Conservation (phyloP, 495 filamentous ascomycete genomes). For the Astrothelium macrocarpum region DNA sequence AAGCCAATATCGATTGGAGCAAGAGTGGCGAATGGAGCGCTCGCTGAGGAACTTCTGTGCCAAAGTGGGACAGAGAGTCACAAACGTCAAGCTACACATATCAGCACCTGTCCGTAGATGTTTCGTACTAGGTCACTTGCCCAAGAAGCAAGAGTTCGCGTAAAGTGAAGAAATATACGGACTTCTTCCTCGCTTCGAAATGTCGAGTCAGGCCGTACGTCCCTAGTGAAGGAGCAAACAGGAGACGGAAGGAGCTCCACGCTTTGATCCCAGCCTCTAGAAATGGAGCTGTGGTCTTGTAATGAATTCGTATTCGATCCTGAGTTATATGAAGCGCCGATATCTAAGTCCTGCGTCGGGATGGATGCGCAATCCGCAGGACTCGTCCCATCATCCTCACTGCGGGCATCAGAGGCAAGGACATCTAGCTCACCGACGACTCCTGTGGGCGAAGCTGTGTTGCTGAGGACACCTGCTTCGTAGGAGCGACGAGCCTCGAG, state of each 20-base stretch:
- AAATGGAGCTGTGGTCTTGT: not conserved
- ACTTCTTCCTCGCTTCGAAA: not conserved
- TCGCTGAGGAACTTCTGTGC: slow-evolving; percentile 15
- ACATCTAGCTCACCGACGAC: not conserved
- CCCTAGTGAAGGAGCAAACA: not conserved
- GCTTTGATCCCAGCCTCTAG: not conserved
- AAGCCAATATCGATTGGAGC: slow-evolving; percentile 18
- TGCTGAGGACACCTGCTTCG: not conserved
- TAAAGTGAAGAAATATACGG: not conserved
- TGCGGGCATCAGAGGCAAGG: not conserved
- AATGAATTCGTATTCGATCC: not conserved
- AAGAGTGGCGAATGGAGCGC: slow-evolving; percentile 15
- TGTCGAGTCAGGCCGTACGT: not conserved
- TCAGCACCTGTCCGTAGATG: not conserved
- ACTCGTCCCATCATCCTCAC: not conserved
- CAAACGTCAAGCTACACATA: slow-evolving; percentile 12
- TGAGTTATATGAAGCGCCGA: not conserved
- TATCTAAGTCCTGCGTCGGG: no score
- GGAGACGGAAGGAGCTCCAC: not conserved
- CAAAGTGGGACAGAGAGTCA: slow-evolving; percentile 15
- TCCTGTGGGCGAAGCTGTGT: not conserved
- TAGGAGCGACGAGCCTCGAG: not conserved
- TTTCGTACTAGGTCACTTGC: not conserved
- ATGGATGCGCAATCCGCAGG: not conserved
- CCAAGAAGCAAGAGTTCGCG: not conserved